Base-by-base conservation (phyloP, 192 early-diverging fungal genomes). In the Coemansia sp. region DNA sequence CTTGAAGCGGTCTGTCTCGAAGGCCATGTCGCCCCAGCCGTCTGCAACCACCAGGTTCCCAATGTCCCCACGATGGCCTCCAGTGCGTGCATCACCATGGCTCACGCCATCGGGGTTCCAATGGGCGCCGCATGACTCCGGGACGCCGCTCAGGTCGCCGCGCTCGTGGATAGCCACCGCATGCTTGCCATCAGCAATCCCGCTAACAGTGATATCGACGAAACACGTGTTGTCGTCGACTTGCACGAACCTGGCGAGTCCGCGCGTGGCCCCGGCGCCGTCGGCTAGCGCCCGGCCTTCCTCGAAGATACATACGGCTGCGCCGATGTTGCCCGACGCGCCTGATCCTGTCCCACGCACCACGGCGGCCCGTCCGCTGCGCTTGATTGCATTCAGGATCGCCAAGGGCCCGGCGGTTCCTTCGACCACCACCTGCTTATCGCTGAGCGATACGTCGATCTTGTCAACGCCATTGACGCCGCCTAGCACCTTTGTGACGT, bases 271-370 rank as follows among this genome's bases (percentile, higher is more conserved):
- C 42, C 57, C 21, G 23, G 46, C 20, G 18, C 49, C 35, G 9
- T 9, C 18, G 2, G 61, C 12, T 33, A 72, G 46, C 28, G 64
- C 45, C 42, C 67, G 78, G 43, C 79, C 81, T 59, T 81, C 83
- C 58, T 96, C 92, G 57, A 96, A 90, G 31, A 96, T 95, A 64
- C 94, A 94, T 7, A 96, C 95, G 20, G 95, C 95, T 0, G 93
- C 93, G 33, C 91, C 92, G 43, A 89, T 82, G 63, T 92, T 88
- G 7, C 67, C 67, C 16, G 71, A 29, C 3, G 37, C 74, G 33
- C 86, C 72, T 25, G 86, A 82, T 9, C 90, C 90, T 43, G 90
- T 85, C 20, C 94, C 94, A 23, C 91, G 87, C 9, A 96, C 84
- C 40, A 96, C 88, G 0, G 89, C 88, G 12, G 81, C 80, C 49